Evolutionary conservation across 768 basidiomycete genomes (phyloP).

Genomic region (Panaeolus cyanescens): DNA sequence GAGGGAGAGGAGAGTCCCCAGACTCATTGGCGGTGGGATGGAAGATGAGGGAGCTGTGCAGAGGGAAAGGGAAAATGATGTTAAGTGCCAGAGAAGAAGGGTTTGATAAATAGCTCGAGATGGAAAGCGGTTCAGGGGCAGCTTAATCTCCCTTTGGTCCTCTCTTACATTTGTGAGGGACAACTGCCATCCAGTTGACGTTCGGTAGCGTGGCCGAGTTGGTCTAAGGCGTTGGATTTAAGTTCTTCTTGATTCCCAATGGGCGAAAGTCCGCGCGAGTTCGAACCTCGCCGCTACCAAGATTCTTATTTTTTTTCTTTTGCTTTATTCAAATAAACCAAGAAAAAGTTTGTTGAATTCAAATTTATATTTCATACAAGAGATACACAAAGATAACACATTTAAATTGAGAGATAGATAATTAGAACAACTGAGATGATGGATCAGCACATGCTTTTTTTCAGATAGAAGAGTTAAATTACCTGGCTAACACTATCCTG

Average conservation of each 20-base stretch:
- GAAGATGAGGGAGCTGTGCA: constrained; percentile 6
- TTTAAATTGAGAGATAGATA: neutral
- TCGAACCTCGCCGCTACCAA: constrained; percentile 89
- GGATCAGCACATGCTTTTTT: neutral
- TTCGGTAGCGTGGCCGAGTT: constrained; percentile 78
- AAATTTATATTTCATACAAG: neutral
- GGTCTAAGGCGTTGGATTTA: constrained; percentile 94
- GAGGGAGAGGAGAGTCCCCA: constrained; percentile 21
- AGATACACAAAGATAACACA: neutral
- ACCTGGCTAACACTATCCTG: constrained; percentile 56
- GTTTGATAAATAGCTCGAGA: neutral
- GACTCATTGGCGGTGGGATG: constrained; percentile 21
- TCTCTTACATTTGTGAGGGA: neutral
- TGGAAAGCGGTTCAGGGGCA: constrained; percentile 5
- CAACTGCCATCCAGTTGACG: neutral
- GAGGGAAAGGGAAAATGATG: constrained; percentile 6
- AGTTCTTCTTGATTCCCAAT: constrained; percentile 76
- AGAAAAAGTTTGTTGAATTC: neutral
- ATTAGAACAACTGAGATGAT: constrained; percentile 19
- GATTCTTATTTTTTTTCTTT: constrained; percentile 18
- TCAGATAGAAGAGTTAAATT: constrained; percentile 8
- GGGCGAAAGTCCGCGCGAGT: constrained; percentile 85
- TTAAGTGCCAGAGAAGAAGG: neutral
- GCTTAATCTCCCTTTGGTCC: neutral
- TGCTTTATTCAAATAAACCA: constrained; percentile 1